These are phyloP conservation scores for Hordeum vulgare DNA, from an alignment of 176 grass and related monocot genomes.

Conservation along the genomic window MorexV3_pseudomolecules_assembly NC_058520.1:229228286-229228785, in stretches of 20 bases:
- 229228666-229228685: constrained; percentile 96
- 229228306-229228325: no score
- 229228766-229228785: constrained; percentile 33
- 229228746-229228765: constrained; percentile 46
- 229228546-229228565: constrained; percentile 55
- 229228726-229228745: constrained; percentile 66
- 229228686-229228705: constrained; percentile 80
- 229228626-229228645: constrained; percentile 86
- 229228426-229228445: neutral
- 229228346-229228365: no score
- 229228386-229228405: no score
- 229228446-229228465: neutral
- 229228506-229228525: neutral
- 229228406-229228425: no score
- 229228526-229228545: neutral
- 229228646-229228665: constrained; percentile 88
- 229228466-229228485: no score
- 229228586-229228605: constrained; percentile 66
- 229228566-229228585: constrained; percentile 56
- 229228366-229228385: no score
- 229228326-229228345: no score
- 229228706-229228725: constrained; percentile 72
- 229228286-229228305: no score
- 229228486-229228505: no score
- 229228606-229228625: constrained; percentile 96